Evolutionary conservation across 2,329 filamentous ascomycete species (phyloP), one percentile per base, ranked within the genome.

Genomic region (Aspergillus sp.): DNA sequence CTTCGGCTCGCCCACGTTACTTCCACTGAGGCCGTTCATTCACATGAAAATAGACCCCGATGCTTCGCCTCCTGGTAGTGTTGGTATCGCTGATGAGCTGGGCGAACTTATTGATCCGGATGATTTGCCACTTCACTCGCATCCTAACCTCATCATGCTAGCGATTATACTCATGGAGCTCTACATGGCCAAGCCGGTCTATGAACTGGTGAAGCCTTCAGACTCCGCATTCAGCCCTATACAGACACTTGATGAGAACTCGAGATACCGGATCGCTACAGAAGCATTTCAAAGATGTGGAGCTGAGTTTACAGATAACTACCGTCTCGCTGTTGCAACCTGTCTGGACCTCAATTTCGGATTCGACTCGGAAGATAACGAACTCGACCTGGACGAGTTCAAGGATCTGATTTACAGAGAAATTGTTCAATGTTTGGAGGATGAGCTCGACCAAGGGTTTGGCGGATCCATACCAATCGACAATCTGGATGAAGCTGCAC

Each of bases 131-230:
- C 31, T 41, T 1, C 60, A 62, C n/a, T 55, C 54, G 0, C 51
- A 54, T 50, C 60, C 55, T 7, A 23, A 50, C 8, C n/a, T 62
- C 25, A 23, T 62, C 38, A 62, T 58, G 55, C 28, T 62, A 23
- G 60, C 54, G 3, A 58, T 58, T 6, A 50, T 62, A 28, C 30
- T 62, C 19, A 62, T 58, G 54, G 60, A 62, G 22, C 30, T 62
- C n/a, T 62, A 62, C 47, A 31, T 49, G 47, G 28, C 17, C 15
- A 48, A 54, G 41, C 48, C 59, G 13, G 17, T 57, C 13, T 28
- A 47, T 31, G 17, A 19, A 43, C 34, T 62, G n/a, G 59, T 55
- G 43, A 43, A 46, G 46, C 2, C n/a, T 5, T 3, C 3, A 38
- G 34, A 15, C 4, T 13, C 4, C 34, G 34, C 34, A 38, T 38